phyloP scores from a whole-genome alignment of 345 rosid species.

The Rhizophora apiculata region DNA sequence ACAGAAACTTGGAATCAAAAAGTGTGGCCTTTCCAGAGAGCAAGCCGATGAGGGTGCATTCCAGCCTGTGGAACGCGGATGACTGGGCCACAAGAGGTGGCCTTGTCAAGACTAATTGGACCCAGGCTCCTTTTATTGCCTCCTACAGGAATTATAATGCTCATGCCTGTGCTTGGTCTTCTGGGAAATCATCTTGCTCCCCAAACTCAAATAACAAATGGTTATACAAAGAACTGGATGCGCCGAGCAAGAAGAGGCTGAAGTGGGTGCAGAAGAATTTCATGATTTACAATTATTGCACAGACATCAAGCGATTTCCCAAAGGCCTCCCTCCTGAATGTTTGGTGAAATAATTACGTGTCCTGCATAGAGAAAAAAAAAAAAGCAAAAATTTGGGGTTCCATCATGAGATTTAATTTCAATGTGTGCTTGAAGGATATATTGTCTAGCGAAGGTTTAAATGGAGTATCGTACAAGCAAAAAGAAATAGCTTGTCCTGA shows the following conservation, averaged over 20 bases:
- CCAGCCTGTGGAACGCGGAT: not conserved
- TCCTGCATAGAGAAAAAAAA: not conserved
- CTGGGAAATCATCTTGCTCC: not conserved
- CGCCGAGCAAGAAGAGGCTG: not conserved
- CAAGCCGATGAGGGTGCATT: not conserved
- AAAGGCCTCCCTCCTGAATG: not conserved
- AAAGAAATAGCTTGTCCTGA: too few species aligned
- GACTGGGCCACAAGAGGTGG: constrained; percentile 3
- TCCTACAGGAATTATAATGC: not conserved
- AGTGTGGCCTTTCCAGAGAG: not conserved
- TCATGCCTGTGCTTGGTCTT: not conserved
- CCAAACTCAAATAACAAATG: not conserved
- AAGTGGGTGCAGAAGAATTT: not conserved
- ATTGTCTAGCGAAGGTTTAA: too few species aligned
- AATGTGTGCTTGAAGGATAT: too few species aligned
- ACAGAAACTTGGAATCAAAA: not conserved
- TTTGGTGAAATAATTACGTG: too few species aligned
- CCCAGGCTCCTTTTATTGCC: not conserved
- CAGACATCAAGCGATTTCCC: not conserved
- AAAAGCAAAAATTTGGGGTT: not conserved
- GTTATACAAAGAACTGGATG: not conserved
- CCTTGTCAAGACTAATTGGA: not conserved
- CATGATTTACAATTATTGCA: constrained; percentile 2
- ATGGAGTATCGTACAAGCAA: too few species aligned
- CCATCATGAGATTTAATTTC: not conserved